These are phyloP conservation scores for Neonectria neomacrospora DNA, from an alignment of 2,329 filamentous ascomycete species.

Conservation along the genomic window DNA sequence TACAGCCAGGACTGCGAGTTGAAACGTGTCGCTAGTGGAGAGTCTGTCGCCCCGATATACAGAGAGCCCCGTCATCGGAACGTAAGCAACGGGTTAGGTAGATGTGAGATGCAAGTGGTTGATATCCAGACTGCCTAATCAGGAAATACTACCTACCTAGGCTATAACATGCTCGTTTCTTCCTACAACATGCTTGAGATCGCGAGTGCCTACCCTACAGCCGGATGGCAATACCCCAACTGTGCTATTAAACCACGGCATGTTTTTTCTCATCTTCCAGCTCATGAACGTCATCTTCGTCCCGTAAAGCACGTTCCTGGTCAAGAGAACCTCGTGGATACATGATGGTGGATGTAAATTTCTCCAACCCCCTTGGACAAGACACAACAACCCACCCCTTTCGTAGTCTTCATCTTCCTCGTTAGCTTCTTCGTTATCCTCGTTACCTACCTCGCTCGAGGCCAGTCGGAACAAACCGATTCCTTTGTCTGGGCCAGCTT, in stretches of 20 bases:
- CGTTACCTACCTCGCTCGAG: slow-evolving; percentile 25
- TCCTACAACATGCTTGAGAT: slow-evolving; percentile 4
- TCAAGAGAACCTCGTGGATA: slow-evolving; percentile 26
- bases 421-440: slow-evolving; percentile 24
- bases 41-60: not conserved
- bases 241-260: slow-evolving; percentile 22
- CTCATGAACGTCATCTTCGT: slow-evolving; percentile 21
- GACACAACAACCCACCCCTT: not conserved
- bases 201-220: slow-evolving; percentile 27
- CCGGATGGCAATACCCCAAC: slow-evolving; percentile 45
- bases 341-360: slow-evolving; percentile 29
- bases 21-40: not conserved
- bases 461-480: slow-evolving; percentile 11
- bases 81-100: not conserved
- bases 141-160: not conserved
- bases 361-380: not conserved
- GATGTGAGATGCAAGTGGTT: not conserved
- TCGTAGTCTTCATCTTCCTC: slow-evolving; percentile 24
- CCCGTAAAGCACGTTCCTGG: slow-evolving; percentile 24
- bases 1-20: slow-evolving; percentile 22
- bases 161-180: not conserved
- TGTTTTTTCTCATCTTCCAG: slow-evolving; percentile 27
- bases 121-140: not conserved
- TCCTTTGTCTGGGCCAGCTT: slow-evolving; percentile 47
- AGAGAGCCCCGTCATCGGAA: not conserved